Evolutionary conservation across 139 green algal genomes (phyloP), one percentile per base, ranked within the genome.

Genomic region (Gonium pectorale): DNA sequence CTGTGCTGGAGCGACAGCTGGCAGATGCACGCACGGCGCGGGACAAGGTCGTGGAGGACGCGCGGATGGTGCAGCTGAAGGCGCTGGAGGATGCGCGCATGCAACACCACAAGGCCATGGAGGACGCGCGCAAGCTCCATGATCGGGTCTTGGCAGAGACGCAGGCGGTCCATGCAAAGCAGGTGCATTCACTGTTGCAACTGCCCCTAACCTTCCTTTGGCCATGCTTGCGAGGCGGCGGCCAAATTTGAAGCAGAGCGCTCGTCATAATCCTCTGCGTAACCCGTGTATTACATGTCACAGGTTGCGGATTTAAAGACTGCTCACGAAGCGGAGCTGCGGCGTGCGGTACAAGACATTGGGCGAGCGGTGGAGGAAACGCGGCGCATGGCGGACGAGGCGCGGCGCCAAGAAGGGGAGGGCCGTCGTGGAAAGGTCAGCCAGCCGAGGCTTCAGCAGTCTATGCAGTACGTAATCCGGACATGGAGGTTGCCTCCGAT

Each of bases 311-410:
- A 83, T 31, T 24, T 83, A 2, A 83, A 73, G 77, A 68, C 52
- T 17, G 37, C 51, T 7, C 68, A 83, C 60, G 77, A 83, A 62
- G 24, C 62, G 33, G 77, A 83, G 62, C 60, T 83, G 60, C 59
- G 77, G 5, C 77, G 77, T 2, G 77, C 77, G 2, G 43, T 29
- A 1, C 40, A 74, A 8, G 77, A 83, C 59, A 54, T 83, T 4
- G 56, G 62, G 31, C 77, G 77, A 21, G 62, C 77, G 4, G 77
- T 83, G 77, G 77, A 83, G 26, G 77, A 83, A 43, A 73, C 77
- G 62, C 77, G 77, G n/a, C 77, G 77, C 6, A 35, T 51, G 22
- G 41, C 60, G 11, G 77, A 83, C 27, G 77, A 83, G 77, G 77
- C 62, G 41, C 27, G 77, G n/a, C 60, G 77, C 7, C 77, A 83